Conservation (phyloP, 2,329 filamentous ascomycete species). For the Ophiostoma fasciatum region DNA sequence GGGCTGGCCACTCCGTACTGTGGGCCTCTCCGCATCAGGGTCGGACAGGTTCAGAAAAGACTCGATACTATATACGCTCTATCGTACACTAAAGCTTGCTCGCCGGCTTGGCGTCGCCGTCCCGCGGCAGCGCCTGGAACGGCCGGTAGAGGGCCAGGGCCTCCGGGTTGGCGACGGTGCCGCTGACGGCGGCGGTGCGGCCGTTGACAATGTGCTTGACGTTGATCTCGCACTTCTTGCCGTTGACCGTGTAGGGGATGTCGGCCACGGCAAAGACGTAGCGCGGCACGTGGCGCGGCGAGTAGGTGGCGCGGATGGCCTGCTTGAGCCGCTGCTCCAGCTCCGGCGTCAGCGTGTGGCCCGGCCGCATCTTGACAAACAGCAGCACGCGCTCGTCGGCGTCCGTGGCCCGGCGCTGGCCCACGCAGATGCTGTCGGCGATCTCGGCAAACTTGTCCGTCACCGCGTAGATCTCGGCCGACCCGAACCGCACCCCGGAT, state of each 20-base stretch:
- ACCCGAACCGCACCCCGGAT: constrained; percentile 30
- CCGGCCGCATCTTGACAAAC: constrained; percentile 12
- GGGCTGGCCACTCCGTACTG: too few relatives aligned
- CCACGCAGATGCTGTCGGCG: constrained; percentile 13
- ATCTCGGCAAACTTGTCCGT: constrained; percentile 24
- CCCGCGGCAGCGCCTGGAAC: constrained; percentile 6
- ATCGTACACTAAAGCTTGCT: neutral
- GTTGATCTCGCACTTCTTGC: constrained; percentile 29
- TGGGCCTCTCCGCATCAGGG: too few relatives aligned
- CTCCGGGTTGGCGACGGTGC: constrained; percentile 24
- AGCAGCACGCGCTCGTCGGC: constrained; percentile 14
- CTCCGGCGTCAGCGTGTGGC: neutral
- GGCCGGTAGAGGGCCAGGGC: constrained; percentile 18
- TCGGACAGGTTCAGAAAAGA: too few relatives aligned
- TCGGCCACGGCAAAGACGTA: constrained; percentile 23
- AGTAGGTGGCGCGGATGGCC: constrained; percentile 16
- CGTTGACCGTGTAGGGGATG: constrained; percentile 29
- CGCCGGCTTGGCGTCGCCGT: neutral
- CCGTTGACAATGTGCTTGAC: constrained; percentile 27
- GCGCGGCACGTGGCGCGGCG: constrained; percentile 24
- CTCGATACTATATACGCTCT: too few relatives aligned
- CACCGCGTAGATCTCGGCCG: constrained; percentile 30
- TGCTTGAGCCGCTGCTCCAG: constrained; percentile 13
- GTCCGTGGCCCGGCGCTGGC: constrained; percentile 10
- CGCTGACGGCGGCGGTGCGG: constrained; percentile 20